Percentiles rank a stretch among this genome's conserved stretches.
Conservation (phyloP, 192 early-diverging fungal species). For the Backusella psychrophila region DNA sequence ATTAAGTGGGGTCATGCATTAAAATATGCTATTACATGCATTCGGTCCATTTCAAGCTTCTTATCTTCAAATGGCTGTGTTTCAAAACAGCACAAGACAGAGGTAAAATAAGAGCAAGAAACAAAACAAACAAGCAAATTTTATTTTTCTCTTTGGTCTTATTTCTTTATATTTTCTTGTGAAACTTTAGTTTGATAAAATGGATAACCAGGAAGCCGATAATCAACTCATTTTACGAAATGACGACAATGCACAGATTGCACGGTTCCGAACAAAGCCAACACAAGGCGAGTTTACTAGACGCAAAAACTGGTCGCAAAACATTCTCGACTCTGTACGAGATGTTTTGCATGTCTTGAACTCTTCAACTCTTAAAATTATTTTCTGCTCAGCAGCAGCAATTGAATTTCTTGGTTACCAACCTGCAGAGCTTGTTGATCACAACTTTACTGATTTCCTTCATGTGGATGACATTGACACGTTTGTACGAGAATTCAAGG, state of each 20-base stretch:
- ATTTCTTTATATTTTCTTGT: background rate
- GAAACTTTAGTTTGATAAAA: background rate
- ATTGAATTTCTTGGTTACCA: conserved; percentile 32
- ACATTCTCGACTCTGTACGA: conserved; percentile 23
- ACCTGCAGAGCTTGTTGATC: conserved; percentile 29
- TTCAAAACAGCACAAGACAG: background rate
- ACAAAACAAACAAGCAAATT: background rate
- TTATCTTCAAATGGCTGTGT: background rate
- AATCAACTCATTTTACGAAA: background rate
- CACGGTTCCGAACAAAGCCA: background rate
- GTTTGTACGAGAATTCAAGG: conserved; percentile 27
- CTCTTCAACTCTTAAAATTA: conserved; percentile 16
- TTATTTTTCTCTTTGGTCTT: background rate
- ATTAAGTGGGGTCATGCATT: background rate
- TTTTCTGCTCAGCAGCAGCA: conserved; percentile 31
- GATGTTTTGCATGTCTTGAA: conserved; percentile 37
- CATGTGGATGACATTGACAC: conserved; percentile 35
- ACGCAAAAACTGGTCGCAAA: conserved; percentile 37
- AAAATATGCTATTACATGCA: background rate
- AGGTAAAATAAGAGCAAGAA: too few relatives aligned
- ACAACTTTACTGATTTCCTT: conserved; percentile 29
- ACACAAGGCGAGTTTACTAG: conserved; percentile 31
- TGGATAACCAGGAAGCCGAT: background rate
- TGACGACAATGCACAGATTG: background rate
- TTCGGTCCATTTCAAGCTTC: background rate